These are phyloP conservation scores for Pittosporum tobira DNA, from an alignment of 129 eudicot genomes.

Conservation along the genomic window DNA sequence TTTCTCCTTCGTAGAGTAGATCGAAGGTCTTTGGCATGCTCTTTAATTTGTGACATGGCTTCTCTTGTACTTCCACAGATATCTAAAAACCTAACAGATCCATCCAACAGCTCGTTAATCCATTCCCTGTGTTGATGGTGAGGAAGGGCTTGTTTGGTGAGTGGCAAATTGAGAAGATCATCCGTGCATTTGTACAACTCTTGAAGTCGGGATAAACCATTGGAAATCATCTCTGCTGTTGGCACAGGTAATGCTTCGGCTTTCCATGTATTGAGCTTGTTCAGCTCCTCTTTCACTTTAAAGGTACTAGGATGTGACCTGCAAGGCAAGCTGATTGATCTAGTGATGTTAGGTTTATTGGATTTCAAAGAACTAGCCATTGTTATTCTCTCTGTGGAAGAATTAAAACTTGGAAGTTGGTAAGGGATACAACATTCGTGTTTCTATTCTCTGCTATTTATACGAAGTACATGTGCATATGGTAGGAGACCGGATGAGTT, in stretches of 20 bases:
- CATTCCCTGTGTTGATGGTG: conserved; percentile 15
- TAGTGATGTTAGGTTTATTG: not conserved
- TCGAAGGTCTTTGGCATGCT: conserved; percentile 8
- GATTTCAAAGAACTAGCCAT: conserved; percentile 25
- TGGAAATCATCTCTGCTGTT: conserved; percentile 19
- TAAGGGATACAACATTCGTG: conserved; percentile 1
- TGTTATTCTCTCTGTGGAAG: not conserved
- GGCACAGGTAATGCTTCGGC: conserved; percentile 10
- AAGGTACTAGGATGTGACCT: conserved; percentile 27
- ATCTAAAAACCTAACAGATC: conserved; percentile 23
- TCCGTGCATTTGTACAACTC: conserved; percentile 31
- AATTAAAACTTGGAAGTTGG: not conserved
- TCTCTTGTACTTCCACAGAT: conserved; percentile 24
- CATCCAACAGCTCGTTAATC: conserved; percentile 23
- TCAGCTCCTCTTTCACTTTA: conserved; percentile 15
- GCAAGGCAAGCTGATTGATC: conserved; percentile 36
- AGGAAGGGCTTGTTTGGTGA: conserved; percentile 24
- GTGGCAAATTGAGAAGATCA: conserved; percentile 18
- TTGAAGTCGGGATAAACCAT: conserved; percentile 17
- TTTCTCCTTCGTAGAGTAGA: conserved; percentile 24
- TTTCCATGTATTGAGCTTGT: conserved; percentile 25
- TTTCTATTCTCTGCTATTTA: not conserved
- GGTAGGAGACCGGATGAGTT: not conserved
- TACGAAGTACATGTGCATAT: not conserved
- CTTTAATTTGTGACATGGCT: conserved; percentile 14